phyloP scores from a whole-genome alignment of 192 early-diverging fungal genomes.

The Dissophora globulifera region DNA sequence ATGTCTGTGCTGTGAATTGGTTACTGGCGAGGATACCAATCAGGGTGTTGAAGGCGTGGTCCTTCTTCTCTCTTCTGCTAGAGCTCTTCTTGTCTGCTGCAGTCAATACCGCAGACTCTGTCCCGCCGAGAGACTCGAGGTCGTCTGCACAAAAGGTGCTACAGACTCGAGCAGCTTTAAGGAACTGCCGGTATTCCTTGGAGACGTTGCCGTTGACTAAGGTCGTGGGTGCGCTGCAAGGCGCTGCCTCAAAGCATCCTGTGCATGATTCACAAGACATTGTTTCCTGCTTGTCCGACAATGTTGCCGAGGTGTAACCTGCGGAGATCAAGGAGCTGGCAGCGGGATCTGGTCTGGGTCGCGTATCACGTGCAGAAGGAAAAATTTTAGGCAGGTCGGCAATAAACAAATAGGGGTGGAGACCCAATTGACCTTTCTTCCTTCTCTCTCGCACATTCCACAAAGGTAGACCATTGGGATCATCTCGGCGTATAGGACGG shows the following conservation, averaged over 20 bases:
- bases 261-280: constrained; percentile 55
- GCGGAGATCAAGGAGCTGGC: too few relatives aligned
- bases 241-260: constrained; percentile 45
- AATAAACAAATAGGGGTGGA: constrained; percentile 7
- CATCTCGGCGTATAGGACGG: background rate
- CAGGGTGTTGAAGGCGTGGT: constrained; percentile 38
- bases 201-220: constrained; percentile 38
- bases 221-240: constrained; percentile 37
- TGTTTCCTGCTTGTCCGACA: too few relatives aligned
- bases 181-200: constrained; percentile 42
- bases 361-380: too few relatives aligned
- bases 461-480: constrained; percentile 42
- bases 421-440: constrained; percentile 14
- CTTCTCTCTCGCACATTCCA: constrained; percentile 52
- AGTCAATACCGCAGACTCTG: too few relatives aligned
- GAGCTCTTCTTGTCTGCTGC: background rate
- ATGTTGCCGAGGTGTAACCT: too few relatives aligned
- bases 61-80: background rate
- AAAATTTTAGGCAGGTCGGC: too few relatives aligned
- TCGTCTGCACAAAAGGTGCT: background rate
- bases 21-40: constrained; percentile 23
- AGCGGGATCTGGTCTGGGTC: too few relatives aligned
- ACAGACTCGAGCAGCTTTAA: constrained; percentile 29
- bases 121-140: too few relatives aligned
- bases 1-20: constrained; percentile 48